Evolutionary conservation across 2,329 filamentous ascomycete species (phyloP).

Genomic region (Orbilia blumenaviensis): DNA sequence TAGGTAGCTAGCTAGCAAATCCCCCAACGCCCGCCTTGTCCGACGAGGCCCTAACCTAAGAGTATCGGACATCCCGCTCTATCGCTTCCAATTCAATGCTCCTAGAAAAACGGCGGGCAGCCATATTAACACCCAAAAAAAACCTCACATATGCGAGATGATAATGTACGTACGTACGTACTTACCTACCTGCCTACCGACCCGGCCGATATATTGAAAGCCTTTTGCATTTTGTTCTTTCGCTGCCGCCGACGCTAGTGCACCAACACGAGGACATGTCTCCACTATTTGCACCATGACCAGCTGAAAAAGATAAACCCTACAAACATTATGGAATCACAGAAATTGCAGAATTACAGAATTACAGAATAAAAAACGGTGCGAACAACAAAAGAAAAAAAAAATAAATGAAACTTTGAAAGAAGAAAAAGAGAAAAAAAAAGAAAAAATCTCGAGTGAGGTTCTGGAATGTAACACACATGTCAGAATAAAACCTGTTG

Average conservation of each 20-base stretch:
- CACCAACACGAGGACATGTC: conserved; percentile 6
- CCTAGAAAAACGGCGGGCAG: background rate
- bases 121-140: no score
- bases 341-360: background rate
- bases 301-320: background rate
- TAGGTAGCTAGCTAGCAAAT: background rate
- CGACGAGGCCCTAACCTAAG: background rate
- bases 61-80: background rate
- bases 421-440: no score
- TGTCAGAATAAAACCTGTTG: background rate
- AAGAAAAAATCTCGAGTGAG: no score
- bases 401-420: no score
- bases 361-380: background rate
- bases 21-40: background rate
- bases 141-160: no score
- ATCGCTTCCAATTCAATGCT: background rate
- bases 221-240: no score
- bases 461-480: conserved; percentile 7
- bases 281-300: conserved; percentile 2
- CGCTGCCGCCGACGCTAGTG: conserved; percentile 10
- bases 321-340: background rate
- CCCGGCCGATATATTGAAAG: no score
- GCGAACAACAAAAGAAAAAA: no score
- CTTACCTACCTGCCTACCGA: no score
- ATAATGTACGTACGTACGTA: no score